Base-by-base conservation (phyloP, 768 basidiomycete species). In the Floccularia luteovirens region DNA sequence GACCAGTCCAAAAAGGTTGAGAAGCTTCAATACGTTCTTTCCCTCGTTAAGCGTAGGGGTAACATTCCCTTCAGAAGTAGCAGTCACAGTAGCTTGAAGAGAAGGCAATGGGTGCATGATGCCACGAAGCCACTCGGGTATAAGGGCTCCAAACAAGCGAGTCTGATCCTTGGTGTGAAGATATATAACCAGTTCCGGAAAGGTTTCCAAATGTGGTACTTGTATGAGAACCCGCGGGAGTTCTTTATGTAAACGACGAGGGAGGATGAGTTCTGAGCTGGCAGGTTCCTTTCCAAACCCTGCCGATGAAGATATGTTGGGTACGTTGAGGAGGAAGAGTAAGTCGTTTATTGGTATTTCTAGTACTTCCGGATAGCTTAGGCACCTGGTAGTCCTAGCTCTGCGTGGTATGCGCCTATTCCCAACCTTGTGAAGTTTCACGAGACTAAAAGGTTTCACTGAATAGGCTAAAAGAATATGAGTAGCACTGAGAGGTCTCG, bases 271-370 rank as follows among this genome's bases (percentile, higher is more conserved):
- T 10, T 23, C 32, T 11, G 38, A 23, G 13, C 10, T 8, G 8
- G 10, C 33, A 34, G n/a, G n/a, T n/a, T n/a, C n/a, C n/a, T 30
- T 30, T n/a, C 22, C 41, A 11, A 45, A 36, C 11, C 28, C 31
- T 13, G 31, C 23, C 3, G 24, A 30, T 8, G 46, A 31, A 2
- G 37, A n/a, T 7, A 66, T 48, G 36, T 66, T 66, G 1, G 66
- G 64, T 1, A 54, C 59, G 40, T 58, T 60, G 43, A 65, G 50
- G 1, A 55, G 33, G 38, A 68, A 64, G 3, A 66, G 48, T 2
- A 68, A 50, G 41, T 66, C 66, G 41, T 67, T 66, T 39, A 68
- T 55, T 0, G 62, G 59, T 10, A 65, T 40, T 38, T 67, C 63
- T 13, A 59, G 24, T 6, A 53, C 39, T 40, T 57, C 43, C 6